Evolutionary conservation across 2,329 filamentous ascomycete genomes (phyloP).

Genomic region (Neonectria neomacrospora): DNA sequence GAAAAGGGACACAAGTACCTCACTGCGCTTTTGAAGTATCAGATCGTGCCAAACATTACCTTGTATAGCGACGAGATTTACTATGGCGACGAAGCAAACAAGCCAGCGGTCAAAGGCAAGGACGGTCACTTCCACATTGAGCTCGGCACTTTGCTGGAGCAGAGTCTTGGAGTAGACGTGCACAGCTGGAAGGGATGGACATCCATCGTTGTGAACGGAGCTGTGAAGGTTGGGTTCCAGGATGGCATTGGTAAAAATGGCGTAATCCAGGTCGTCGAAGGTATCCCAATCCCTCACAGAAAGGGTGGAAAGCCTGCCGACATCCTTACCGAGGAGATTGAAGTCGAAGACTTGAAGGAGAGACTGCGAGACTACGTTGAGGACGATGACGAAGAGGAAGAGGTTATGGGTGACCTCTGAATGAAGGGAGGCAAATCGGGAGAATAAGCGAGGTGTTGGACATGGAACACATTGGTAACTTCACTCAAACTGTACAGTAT

Average conservation of each 20-base stretch:
- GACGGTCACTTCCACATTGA: conserved; percentile 67
- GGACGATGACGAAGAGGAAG: conserved; percentile 1
- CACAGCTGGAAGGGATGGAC: conserved; percentile 74
- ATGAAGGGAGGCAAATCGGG: not conserved
- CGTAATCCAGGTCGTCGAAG: conserved; percentile 80
- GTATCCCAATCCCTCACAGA: conserved; percentile 77
- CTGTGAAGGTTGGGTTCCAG: conserved; percentile 70
- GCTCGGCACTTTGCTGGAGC: conserved; percentile 76
- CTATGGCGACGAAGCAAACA: conserved; percentile 45
- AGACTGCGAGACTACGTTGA: conserved; percentile 46
- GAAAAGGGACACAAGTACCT: conserved; percentile 79
- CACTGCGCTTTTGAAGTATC: conserved; percentile 81
- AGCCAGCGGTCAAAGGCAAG: conserved; percentile 42
- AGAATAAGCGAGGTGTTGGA: not conserved
- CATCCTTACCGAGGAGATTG: conserved; percentile 36
- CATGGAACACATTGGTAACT: not conserved
- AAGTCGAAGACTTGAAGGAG: conserved; percentile 45
- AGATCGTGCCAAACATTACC: conserved; percentile 77
- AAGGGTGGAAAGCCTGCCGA: conserved; percentile 23
- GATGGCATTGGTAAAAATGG: conserved; percentile 83
- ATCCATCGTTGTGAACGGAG: conserved; percentile 80
- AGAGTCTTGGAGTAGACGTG: conserved; percentile 77
- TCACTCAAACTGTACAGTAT: not conserved
- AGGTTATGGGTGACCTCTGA: conserved; percentile 32
- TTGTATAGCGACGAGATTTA: conserved; percentile 89